Conservation (phyloP, 495 filamentous ascomycete genomes). For the Letharia lupina region DNA sequence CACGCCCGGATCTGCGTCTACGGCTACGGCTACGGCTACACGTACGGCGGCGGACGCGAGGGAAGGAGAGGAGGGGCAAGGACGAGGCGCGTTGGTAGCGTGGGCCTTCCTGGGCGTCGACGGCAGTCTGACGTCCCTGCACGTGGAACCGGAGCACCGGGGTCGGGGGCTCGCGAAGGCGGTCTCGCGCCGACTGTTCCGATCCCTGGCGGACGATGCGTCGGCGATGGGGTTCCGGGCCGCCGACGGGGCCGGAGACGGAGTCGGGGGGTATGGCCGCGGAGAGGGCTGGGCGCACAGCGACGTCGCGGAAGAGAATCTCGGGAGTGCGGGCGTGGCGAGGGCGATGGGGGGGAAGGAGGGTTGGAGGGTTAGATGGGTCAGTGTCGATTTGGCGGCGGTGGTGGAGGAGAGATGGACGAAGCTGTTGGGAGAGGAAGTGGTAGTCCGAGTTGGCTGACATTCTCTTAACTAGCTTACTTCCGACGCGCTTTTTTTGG, state of each 20-base stretch:
- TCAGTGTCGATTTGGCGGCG: constrained; percentile 33
- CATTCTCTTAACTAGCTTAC: no score
- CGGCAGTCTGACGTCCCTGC: constrained; percentile 40
- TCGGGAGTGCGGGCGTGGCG: constrained; percentile 43
- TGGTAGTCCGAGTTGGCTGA: constrained; percentile 2
- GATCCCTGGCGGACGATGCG: constrained; percentile 9
- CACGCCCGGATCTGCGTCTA: background rate
- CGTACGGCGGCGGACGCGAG: background rate
- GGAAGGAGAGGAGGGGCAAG: no score
- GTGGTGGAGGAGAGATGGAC: constrained; percentile 29
- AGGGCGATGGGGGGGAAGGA: constrained; percentile 39
- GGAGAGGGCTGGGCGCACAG: constrained; percentile 37
- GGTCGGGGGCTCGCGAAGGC: constrained; percentile 37
- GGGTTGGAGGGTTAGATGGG: constrained; percentile 35
- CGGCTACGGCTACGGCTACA: background rate
- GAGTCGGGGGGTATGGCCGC: background rate
- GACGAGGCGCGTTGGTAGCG: background rate
- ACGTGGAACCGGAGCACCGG: constrained; percentile 43
- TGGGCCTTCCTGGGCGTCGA: constrained; percentile 38
- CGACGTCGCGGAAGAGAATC: constrained; percentile 40
- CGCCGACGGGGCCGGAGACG: constrained; percentile 24
- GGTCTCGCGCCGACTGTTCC: constrained; percentile 32
- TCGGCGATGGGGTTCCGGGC: constrained; percentile 18
- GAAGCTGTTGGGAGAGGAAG: constrained; percentile 28
- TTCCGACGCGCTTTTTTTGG: no score